Conservation (phyloP, 2,329 filamentous ascomycete genomes). For the Herpotrichia juniperi region DNA sequence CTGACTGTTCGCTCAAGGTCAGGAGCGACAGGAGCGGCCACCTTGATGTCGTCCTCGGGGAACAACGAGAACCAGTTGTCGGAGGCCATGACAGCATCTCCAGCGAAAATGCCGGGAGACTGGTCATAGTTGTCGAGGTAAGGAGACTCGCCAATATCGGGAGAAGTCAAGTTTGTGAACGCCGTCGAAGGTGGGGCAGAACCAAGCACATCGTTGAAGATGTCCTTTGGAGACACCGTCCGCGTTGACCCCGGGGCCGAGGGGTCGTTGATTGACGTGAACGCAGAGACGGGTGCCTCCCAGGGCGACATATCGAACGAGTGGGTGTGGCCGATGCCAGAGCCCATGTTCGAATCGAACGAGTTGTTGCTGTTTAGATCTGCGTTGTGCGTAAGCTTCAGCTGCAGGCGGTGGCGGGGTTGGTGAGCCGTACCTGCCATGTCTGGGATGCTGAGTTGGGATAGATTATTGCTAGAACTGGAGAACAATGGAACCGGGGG, state of each 20-base stretch:
- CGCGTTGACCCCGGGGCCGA: conserved; percentile 44
- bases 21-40: conserved; percentile 29
- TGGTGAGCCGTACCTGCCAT: conserved; percentile 46
- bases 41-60: conserved; percentile 55
- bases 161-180: conserved; percentile 84
- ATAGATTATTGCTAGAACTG: conserved; percentile 62
- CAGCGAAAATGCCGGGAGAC: conserved; percentile 73
- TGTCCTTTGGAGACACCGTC: conserved; percentile 85
- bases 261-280: conserved; percentile 55
- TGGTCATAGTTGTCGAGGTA: conserved; percentile 76
- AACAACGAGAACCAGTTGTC: conserved; percentile 78
- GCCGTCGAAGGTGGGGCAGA: conserved; percentile 83
- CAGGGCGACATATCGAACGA: conserved; percentile 35
- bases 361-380: conserved; percentile 47
- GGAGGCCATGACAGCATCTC: conserved; percentile 59
- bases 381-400: conserved; percentile 38
- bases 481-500: conserved; percentile 77
- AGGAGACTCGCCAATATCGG: conserved; percentile 78
- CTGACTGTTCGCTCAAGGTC: conserved; percentile 50
- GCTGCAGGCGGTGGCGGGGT: conserved; percentile 12
- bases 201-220: conserved; percentile 71
- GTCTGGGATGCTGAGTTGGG: conserved; percentile 46
- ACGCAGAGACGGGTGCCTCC: conserved; percentile 39
- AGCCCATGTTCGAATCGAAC: conserved; percentile 54
- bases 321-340: conserved; percentile 53